A percentile compares a stretch with the other conserved stretches of the same genome.
phyloP scores from a whole-genome alignment of 2,329 filamentous ascomycete species.

The Trichoderma arundinaceum region DNA sequence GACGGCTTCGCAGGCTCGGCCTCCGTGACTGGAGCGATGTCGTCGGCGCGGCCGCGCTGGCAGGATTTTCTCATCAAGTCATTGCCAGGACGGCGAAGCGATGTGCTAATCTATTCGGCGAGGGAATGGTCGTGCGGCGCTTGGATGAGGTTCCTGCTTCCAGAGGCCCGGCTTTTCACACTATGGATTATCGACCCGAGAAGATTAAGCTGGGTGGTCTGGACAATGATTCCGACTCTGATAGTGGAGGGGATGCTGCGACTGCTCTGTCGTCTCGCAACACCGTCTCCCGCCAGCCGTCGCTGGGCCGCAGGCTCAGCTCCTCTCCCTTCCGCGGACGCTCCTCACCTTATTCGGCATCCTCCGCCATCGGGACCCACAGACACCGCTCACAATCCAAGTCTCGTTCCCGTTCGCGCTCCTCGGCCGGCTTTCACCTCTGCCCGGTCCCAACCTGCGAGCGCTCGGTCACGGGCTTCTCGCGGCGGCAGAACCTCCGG shows the following conservation, averaged over 20 bases:
- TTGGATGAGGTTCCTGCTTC: constrained; percentile 49
- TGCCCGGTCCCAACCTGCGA: constrained; percentile 48
- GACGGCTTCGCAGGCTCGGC: constrained; percentile 46
- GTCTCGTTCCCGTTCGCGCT: constrained; percentile 41
- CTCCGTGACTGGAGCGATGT: constrained; percentile 85
- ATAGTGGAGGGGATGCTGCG: constrained; percentile 36
- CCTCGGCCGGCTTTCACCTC: constrained; percentile 44
- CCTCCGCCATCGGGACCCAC: constrained; percentile 26
- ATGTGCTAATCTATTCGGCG: constrained; percentile 76
- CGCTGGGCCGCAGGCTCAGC: constrained; percentile 38
- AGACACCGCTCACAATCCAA: constrained; percentile 38
- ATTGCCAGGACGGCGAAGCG: constrained; percentile 73
- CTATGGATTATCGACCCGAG: constrained; percentile 42
- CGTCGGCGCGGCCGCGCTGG: constrained; percentile 75
- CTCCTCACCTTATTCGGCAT: constrained; percentile 22
- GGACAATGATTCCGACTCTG: constrained; percentile 34
- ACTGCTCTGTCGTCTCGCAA: constrained; percentile 42
- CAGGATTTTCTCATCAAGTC: constrained; percentile 69
- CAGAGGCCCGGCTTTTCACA: constrained; percentile 37
- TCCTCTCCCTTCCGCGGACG: constrained; percentile 35
- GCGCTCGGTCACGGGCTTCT: constrained; percentile 47
- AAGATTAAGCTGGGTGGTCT: constrained; percentile 36
- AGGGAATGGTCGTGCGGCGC: constrained; percentile 69
- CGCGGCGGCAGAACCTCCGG: constrained; percentile 44
- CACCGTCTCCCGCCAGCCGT: constrained; percentile 42